Conservation (phyloP, 441 rosid genomes). For the Bocquillonia castaneifolia region DNA sequence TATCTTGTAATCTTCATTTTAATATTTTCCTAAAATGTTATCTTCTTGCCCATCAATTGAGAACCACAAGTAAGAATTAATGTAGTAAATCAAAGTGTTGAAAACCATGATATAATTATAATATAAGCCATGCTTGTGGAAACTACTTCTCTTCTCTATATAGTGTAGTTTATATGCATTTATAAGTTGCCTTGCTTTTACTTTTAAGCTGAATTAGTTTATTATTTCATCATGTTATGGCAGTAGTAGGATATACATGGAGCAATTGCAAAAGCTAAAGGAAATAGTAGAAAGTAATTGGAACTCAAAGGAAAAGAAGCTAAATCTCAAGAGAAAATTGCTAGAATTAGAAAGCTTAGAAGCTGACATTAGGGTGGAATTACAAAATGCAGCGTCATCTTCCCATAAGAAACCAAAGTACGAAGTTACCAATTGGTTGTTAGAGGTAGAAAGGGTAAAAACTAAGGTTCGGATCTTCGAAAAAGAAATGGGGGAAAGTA, state of each 20-base stretch:
- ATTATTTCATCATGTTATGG: neutral
- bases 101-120: no score
- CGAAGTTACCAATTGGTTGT: slow-evolving; percentile 16
- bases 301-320: slow-evolving; percentile 2
- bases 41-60: no score
- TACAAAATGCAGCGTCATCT: neutral
- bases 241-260: slow-evolving; percentile 4
- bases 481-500: neutral
- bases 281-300: slow-evolving; percentile 3
- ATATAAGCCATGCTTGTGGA: no score
- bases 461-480: slow-evolving; percentile 3
- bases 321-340: slow-evolving; percentile 10
- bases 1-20: no score
- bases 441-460: neutral
- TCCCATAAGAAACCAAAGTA: slow-evolving; percentile 6
- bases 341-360: neutral
- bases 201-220: neutral
- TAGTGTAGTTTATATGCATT: no score
- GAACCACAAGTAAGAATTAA: no score
- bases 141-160: no score
- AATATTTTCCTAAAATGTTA: no score
- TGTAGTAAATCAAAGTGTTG: no score
- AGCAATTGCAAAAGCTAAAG: neutral
- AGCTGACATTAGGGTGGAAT: neutral
- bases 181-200: neutral